Percentiles rank a stretch among this genome's conserved stretches.
Evolutionary conservation across 805 yeast genomes (phyloP).

Genomic region (Lipomyces japonicus): DNA sequence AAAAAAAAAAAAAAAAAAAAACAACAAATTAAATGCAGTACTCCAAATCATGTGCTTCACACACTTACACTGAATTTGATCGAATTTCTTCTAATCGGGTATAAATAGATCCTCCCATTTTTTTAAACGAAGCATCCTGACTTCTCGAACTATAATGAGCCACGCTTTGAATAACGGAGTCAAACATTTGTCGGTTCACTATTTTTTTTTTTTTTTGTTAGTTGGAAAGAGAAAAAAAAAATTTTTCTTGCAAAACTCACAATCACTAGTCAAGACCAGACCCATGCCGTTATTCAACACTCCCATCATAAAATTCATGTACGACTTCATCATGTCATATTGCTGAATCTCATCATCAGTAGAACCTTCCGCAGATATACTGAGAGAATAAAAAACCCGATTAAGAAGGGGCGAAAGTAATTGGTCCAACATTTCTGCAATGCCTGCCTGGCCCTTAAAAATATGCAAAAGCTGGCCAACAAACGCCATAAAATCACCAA

Average conservation of each 20-base stretch:
- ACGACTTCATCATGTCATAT: slow-evolving; percentile 61
- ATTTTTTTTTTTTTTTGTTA: slow-evolving; percentile 21
- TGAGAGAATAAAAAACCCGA: slow-evolving; percentile 23
- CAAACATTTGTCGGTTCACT: slow-evolving; percentile 17
- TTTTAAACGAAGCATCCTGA: slow-evolving; percentile 22
- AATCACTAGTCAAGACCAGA: slow-evolving; percentile 66
- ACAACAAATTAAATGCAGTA: background rate
- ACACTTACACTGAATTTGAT: too few relatives aligned
- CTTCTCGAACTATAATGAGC: slow-evolving; percentile 22
- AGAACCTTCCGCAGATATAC: slow-evolving; percentile 34
- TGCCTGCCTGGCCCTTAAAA: slow-evolving; percentile 57
- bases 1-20: background rate
- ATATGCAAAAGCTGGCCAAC: slow-evolving; percentile 83
- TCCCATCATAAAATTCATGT: slow-evolving; percentile 64
- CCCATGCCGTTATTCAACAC: slow-evolving; percentile 74
- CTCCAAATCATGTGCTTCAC: background rate
- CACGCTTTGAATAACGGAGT: slow-evolving; percentile 22
- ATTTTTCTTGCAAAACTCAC: slow-evolving; percentile 42
- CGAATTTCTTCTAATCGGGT: slow-evolving; percentile 17
- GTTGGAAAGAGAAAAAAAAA: background rate
- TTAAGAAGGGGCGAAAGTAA: slow-evolving; percentile 69
- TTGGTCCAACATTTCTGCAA: slow-evolving; percentile 70
- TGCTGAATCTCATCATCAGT: slow-evolving; percentile 68
- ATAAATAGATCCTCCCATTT: slow-evolving; percentile 20
- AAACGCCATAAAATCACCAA: slow-evolving; percentile 78